Conservation (phyloP, 1,139 yeast species). For the Candida glucosophila region DNA sequence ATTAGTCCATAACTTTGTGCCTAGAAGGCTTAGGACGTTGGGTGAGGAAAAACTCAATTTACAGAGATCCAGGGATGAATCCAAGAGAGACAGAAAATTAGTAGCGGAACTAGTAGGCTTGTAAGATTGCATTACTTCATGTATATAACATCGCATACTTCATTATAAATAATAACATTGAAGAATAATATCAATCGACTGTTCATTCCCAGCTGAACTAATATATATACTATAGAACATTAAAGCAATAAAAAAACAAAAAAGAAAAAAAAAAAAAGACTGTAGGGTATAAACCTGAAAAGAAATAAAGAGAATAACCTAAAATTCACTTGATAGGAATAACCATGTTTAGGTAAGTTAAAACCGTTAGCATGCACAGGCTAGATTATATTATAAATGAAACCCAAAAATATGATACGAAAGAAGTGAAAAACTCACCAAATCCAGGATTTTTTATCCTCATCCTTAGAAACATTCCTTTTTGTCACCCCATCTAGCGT, state of each 20-base stretch:
- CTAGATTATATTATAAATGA: too few species aligned
- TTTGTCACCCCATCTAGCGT: too few species aligned
- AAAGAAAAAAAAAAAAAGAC: conserved; percentile 2
- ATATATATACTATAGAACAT: conserved; percentile 2
- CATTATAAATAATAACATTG: conserved; percentile 4
- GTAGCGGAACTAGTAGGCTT: conserved; percentile 19
- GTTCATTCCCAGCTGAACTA: neutral
- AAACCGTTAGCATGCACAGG: too few species aligned
- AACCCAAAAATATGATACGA: too few species aligned
- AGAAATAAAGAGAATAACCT: too few species aligned
- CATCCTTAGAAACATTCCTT: too few species aligned
- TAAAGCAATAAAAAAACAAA: conserved; percentile 2
- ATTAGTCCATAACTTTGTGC: conserved; percentile 64
- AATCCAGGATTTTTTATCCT: too few species aligned
- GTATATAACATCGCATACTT: too few species aligned
- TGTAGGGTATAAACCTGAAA: too few species aligned
- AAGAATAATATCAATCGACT: conserved; percentile 2
- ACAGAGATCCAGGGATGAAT: conserved; percentile 14
- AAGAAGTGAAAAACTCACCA: too few species aligned
- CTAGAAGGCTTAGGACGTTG: conserved; percentile 38
- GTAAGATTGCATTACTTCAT: conserved; percentile 5
- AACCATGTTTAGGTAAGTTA: too few species aligned
- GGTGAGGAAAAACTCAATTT: conserved; percentile 30
- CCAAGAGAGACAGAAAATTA: conserved; percentile 21
- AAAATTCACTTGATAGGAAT: too few species aligned